Base-by-base conservation (phyloP, 441 rosid species). In the Erysimum cheiri region DNA sequence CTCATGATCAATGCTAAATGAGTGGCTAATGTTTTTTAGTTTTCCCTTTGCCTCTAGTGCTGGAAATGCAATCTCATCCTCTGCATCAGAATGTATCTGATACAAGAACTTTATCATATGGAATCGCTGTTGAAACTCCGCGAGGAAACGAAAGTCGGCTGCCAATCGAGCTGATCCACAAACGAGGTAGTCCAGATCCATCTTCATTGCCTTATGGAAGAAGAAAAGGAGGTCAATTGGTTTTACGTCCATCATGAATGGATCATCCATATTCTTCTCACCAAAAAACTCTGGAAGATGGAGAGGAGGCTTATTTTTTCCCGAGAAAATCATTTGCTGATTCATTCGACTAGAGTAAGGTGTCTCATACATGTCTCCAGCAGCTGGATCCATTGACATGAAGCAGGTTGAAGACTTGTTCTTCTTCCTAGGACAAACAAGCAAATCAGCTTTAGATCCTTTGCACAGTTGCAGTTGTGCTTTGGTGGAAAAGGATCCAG, bases 1-100 rank as follows among this genome's bases (percentile, higher is more conserved):
- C 71, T 84, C 82, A 76, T 95, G 98, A 77, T 92, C 98, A 55
- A 92, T 82, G 33, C 84, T 69, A 64, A 85, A 95, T 6, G 94
- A 87, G 57, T 66, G 84, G 67, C 89, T 84, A 55, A 95, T 85
- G 32, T 92, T 88, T 71, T 71, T 80, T 13, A 83, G 75, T 54
- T 83, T 69, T 48, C 88, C 90, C 80, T 87, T 85, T 14, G 85
- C 84, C 82, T 94, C 96, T 58, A 94, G 39, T 17, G 92, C 94
- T 70, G 99, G 99, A 79, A 92, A 92, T 19, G 91, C 92, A 55
- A 87, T 76, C 78, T 90, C 96, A 74, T 92, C 99, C 75, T 94
- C 98, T 4, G 90, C 84, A 68, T 82, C 85, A 35, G 88, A 85
- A 49, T 90, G 98, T 46, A 90, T 82, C 83, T 77, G 88, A 82